Percentiles rank a stretch among this genome's conserved stretches.
Evolutionary conservation across 495 filamentous ascomycete genomes (phyloP).

Genomic region (Glonium stellatum): DNA sequence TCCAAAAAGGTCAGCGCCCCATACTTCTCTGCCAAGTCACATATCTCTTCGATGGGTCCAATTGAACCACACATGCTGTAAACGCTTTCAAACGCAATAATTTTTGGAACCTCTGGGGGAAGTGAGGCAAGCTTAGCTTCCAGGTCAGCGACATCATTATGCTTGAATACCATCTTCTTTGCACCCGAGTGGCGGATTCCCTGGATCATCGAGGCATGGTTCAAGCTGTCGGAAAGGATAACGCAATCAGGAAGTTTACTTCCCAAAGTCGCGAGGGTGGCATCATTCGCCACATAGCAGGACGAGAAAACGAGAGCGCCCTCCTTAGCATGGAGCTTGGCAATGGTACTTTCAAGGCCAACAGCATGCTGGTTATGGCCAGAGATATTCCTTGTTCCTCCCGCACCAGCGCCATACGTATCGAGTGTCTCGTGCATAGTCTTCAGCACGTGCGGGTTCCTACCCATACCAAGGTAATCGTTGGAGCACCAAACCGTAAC

Average conservation of each 20-base stretch:
- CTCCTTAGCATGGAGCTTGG: conserved; percentile 87
- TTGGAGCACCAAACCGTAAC: conserved; percentile 99
- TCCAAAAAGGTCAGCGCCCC: conserved; percentile 95
- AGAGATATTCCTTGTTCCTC: conserved; percentile 94
- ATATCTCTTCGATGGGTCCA: conserved; percentile 90
- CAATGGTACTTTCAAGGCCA: conserved; percentile 71
- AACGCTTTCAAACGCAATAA: conserved; percentile 96
- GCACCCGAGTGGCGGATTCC: conserved; percentile 95
- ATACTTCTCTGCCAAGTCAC: conserved; percentile 93
- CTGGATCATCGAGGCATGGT: conserved; percentile 99
- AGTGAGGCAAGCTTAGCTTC: conserved; percentile 86
- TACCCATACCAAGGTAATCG: conserved; percentile 96
- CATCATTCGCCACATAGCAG: conserved; percentile 97
- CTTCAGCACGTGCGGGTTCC: conserved; percentile 79
- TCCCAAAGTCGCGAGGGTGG: conserved; percentile 89
- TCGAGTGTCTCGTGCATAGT: conserved; percentile 93
- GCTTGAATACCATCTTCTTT: conserved; percentile 96
- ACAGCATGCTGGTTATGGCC: conserved; percentile 96
- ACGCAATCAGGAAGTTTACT: conserved; percentile 96
- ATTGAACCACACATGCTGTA: conserved; percentile 99
- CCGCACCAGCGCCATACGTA: conserved; percentile 89
- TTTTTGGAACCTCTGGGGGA: conserved; percentile 79
- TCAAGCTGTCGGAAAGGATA: conserved; percentile 87
- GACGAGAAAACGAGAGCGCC: conserved; percentile 89
- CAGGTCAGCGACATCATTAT: conserved; percentile 86